Base-by-base conservation (phyloP, 164 flowering plant genomes). In the Hamamelis virginiana region DNA sequence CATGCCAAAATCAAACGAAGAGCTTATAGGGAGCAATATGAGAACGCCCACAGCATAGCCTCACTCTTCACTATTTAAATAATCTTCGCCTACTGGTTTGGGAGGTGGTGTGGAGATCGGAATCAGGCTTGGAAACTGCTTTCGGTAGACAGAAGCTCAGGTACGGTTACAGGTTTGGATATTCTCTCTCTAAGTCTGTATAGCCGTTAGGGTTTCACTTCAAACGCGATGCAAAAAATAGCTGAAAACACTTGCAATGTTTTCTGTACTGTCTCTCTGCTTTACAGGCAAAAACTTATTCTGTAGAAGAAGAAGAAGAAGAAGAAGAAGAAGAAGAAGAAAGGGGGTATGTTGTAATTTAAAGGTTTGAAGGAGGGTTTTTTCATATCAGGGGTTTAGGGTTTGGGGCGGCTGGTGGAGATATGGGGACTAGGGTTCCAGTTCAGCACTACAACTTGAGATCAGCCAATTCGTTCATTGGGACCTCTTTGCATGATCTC, bases 401-500 rank as follows among this genome's bases (percentile, higher is more conserved):
- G 47, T 41, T 67, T 67, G 33, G 59, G 59, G 51, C n/a, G 12
- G 19, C 57, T 13, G n/a, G 44, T 65, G 27, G 73, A 65, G 44
- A 19, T 12, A 89, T 87, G 91, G 87, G 83, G 59, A 70, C 75
- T 72, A 80, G 91, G 83, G 81, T 85, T 71, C 91, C 87, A 8
- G 81, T 80, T 11, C 87, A 81, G 77, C 89, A 82, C 55, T 87
- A 86, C 75, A 78, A 81, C 58, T 67, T 89, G 76, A 77, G 85
- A 63, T 79, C 96, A 8, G 81, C 81, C 1, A 78, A 79, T 78
- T 83, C 96, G 51, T 90, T 76, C 76, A 78, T 89, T 22, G 88
- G 76, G 14, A 75, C 72, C 76, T 83, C 96, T 21, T 72, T 86
- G 66, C 87, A 90, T 50, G 96, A 90, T 75, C 90, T 86, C 62